Conservation (phyloP, 768 basidiomycete species). For the Pleurotus ostreatus region DNA sequence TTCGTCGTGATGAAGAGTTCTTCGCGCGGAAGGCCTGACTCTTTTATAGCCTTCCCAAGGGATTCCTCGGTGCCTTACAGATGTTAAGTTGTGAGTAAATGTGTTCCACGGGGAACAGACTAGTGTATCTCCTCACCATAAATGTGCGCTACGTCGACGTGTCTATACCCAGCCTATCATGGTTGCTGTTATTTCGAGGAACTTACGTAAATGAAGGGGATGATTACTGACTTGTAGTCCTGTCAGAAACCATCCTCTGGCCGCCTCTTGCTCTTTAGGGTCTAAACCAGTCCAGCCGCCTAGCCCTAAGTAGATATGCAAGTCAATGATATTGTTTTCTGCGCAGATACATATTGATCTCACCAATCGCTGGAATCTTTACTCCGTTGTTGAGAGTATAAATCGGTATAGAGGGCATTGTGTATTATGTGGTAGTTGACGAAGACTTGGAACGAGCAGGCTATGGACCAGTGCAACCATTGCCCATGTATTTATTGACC, state of each 20-base stretch:
- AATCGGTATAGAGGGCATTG: not conserved
- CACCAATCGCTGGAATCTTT: slow-evolving; percentile 1
- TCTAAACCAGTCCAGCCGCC: not conserved
- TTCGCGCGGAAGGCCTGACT: slow-evolving; percentile 43
- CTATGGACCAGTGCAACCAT: no score
- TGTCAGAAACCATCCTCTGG: slow-evolving; percentile 33
- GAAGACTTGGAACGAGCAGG: no score
- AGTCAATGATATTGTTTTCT: slow-evolving; percentile 19
- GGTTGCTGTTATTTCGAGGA: not conserved
- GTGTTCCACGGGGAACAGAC: not conserved
- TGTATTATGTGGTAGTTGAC: not conserved
- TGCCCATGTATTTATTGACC: no score
- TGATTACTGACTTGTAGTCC: slow-evolving; percentile 30
- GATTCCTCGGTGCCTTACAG: slow-evolving; percentile 31
- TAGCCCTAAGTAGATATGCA: not conserved
- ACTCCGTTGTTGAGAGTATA: slow-evolving; percentile 1
- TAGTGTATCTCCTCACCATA: slow-evolving; percentile 22
- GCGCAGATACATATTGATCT: not conserved
- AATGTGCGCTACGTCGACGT: slow-evolving; percentile 34
- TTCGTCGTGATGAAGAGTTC: slow-evolving; percentile 50
- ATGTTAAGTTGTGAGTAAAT: not conserved
- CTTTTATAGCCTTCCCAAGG: slow-evolving; percentile 40
- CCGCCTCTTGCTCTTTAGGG: slow-evolving; percentile 20
- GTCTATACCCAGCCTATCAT: slow-evolving; percentile 34
- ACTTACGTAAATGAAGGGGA: not conserved